phyloP scores from a whole-genome alignment of 2,329 filamentous ascomycete genomes.

The Ascochyta pisi region DNA sequence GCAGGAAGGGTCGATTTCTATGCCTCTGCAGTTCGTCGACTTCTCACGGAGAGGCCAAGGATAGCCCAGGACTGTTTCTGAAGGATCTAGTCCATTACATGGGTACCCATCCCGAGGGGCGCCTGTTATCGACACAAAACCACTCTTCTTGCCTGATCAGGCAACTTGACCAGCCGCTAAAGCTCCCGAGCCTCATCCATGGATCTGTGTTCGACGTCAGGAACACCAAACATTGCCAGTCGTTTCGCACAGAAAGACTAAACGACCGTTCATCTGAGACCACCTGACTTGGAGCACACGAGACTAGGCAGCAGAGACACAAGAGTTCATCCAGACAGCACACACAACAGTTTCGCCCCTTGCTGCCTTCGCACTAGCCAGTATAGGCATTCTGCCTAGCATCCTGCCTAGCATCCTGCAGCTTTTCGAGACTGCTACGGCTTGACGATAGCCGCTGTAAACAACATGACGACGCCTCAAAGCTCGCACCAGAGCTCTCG shows the following conservation, averaged over 20 bases:
- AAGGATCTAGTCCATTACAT: constrained; percentile 12
- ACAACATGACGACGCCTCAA: constrained; percentile 3
- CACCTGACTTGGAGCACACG: background rate
- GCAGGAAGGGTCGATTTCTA: too few species aligned
- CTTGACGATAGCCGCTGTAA: background rate
- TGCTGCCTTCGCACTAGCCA: constrained; percentile 13
- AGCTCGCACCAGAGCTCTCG: background rate
- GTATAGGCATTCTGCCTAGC: background rate
- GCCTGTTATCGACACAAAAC: constrained; percentile 13
- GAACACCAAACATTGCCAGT: background rate
- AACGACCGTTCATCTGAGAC: background rate
- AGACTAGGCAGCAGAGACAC: constrained; percentile 5
- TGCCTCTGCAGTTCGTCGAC: background rate
- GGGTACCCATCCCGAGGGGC: constrained; percentile 20
- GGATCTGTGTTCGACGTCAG: background rate
- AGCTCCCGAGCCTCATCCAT: constrained; percentile 5
- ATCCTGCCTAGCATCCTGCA: constrained; percentile 3
- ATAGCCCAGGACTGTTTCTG: background rate
- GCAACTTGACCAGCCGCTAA: constrained; percentile 14
- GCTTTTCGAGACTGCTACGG: background rate
- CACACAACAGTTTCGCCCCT: constrained; percentile 6
- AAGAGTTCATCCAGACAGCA: background rate
- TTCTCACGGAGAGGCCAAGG: background rate
- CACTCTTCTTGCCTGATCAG: constrained; percentile 8
- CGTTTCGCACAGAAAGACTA: background rate